Conservation (phyloP, 305 asterid genomes). For the Fraxinus baroniana region DNA sequence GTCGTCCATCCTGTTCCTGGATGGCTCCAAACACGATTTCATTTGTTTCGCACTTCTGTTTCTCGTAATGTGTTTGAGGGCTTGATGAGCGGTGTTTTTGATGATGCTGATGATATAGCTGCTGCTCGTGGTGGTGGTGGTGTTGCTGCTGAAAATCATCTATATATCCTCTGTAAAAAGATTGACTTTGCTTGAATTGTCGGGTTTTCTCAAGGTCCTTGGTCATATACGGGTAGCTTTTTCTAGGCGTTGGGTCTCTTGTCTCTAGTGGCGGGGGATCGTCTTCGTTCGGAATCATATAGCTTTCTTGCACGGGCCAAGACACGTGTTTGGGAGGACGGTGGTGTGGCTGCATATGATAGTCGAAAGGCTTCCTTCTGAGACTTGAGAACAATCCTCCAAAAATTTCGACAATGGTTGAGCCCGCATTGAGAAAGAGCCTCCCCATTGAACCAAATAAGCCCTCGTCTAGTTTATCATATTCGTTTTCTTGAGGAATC, state of each 20-base stretch:
- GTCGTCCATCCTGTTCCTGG: slow-evolving; percentile 68
- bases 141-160: slow-evolving; percentile 44
- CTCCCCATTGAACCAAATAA: slow-evolving; percentile 59
- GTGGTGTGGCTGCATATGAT: slow-evolving; percentile 42
- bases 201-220: slow-evolving; percentile 52
- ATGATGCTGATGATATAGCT: slow-evolving; percentile 55
- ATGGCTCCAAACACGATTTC: slow-evolving; percentile 96
- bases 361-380: slow-evolving; percentile 45
- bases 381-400: slow-evolving; percentile 65
- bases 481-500: slow-evolving; percentile 70
- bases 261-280: slow-evolving; percentile 70
- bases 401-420: slow-evolving; percentile 59
- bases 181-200: slow-evolving; percentile 47
- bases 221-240: slow-evolving; percentile 39
- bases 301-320: slow-evolving; percentile 93
- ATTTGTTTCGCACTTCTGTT: slow-evolving; percentile 52
- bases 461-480: slow-evolving; percentile 66
- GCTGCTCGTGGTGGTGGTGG: slow-evolving; percentile 40
- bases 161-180: slow-evolving; percentile 51
- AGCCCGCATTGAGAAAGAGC: slow-evolving; percentile 52
- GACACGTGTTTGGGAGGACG: slow-evolving; percentile 42
- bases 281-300: slow-evolving; percentile 70
- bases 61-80: slow-evolving; percentile 66
- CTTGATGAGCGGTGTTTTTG: slow-evolving; percentile 63
- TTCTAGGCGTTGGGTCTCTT: slow-evolving; percentile 68